Base-by-base conservation (phyloP, 2,329 filamentous ascomycete genomes). In the Trichoderma afroharzianum region DNA sequence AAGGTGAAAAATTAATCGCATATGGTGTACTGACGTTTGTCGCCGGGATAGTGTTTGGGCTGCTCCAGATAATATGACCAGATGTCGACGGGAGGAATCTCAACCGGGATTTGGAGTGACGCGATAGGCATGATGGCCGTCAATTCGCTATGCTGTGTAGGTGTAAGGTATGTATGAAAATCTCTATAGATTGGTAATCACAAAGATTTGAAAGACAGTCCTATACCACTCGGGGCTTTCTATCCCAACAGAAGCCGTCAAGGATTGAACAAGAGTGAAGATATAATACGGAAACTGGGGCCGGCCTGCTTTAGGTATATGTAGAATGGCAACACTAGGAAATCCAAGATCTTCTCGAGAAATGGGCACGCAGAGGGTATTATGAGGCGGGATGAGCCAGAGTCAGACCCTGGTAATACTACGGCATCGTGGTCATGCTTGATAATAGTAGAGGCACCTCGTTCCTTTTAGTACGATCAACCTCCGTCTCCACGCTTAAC, bases 51-150 rank as follows among this genome's bases (percentile, higher is more conserved):
- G 83, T 88, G 74, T 91, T 85, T 75, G 88, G 90, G 71, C 87
- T 68, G 84, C 76, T 94, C 91, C 77, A 97, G 94, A 59, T 97
- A 83, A 71, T 94, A 90, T 0, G 86, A 86, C 93, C 93, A 97
- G 63, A 97, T 79, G 80, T 97, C 94, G 70, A 91, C 82, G 75
- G 91, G 83, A 0, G 95, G 94, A 53, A 97, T 90, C 24, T 90
- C 84, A 47, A 96, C 77, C 8, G 85, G 80, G 1, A 89, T 85
- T 78, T 90, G 93, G 1, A 83, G 82, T 3, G 93, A 94, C 61
- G 88, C 84, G 77, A 91, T 86, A 73, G 92, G 91, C 94, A 97
- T 97, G n/a, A 15, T 30, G 18, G 59, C 58, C 6, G 61, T 36
- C 14, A 12, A 43, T 18, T 26, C 26, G 21, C 11, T 21, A 5